phyloP scores from a whole-genome alignment of 2,329 filamentous ascomycete species.

The Xylaria sp. region DNA sequence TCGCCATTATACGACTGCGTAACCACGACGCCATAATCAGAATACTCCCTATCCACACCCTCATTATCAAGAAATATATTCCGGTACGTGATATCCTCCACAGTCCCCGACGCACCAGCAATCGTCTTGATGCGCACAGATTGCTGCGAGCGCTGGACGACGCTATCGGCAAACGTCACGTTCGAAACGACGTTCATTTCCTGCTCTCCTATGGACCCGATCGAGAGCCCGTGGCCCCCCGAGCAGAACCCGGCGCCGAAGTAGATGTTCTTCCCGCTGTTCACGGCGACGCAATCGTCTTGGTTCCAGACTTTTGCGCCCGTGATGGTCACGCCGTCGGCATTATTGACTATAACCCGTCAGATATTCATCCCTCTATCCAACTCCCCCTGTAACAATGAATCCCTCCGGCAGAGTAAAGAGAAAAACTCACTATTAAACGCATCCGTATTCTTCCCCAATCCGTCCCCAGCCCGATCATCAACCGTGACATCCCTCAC shows the following conservation, averaged over 20 bases:
- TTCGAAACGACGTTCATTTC: slow-evolving; percentile 45
- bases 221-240: slow-evolving; percentile 47
- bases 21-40: slow-evolving; percentile 50
- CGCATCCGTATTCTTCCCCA: slow-evolving; percentile 51
- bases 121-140: slow-evolving; percentile 56
- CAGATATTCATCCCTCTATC: too few relatives aligned
- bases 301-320: slow-evolving; percentile 51
- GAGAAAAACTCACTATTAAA: slow-evolving; percentile 36
- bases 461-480: slow-evolving; percentile 46
- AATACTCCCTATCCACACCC: slow-evolving; percentile 11
- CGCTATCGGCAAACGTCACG: slow-evolving; percentile 46
- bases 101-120: slow-evolving; percentile 44
- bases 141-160: slow-evolving; percentile 48
- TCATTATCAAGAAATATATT: slow-evolving; percentile 36
- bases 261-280: slow-evolving; percentile 44
- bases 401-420: too few relatives aligned
- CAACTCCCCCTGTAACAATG: too few relatives aligned
- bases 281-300: slow-evolving; percentile 55
- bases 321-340: slow-evolving; percentile 44
- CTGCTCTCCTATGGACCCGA: slow-evolving; percentile 18
- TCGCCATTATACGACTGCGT: slow-evolving; percentile 52
- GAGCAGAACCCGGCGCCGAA: slow-evolving; percentile 42
- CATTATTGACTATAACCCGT: slow-evolving; percentile 34
- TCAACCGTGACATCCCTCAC: slow-evolving; percentile 36
- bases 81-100: slow-evolving; percentile 48